These are phyloP conservation scores for Cenococcum geophilum DNA, from an alignment of 495 filamentous ascomycete species.

Conservation along the genomic window DNA sequence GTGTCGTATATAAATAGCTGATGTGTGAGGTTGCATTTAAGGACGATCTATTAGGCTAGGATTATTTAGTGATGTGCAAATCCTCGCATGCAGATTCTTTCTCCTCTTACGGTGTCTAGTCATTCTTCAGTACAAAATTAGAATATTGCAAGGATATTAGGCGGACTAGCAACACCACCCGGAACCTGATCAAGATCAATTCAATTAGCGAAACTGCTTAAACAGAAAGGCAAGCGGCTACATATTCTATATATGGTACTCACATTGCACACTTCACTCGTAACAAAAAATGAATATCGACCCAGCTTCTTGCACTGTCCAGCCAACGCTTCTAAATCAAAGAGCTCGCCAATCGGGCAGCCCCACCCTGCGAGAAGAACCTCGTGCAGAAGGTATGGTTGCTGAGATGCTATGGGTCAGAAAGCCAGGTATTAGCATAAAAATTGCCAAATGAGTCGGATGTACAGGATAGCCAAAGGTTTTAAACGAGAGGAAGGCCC, in stretches of 20 bases:
- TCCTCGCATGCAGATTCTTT: background rate
- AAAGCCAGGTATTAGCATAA: background rate
- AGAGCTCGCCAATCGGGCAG: slow-evolving; percentile 49
- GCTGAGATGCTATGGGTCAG: background rate
- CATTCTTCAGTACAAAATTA: slow-evolving; percentile 2
- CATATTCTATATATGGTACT: background rate
- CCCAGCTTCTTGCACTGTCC: slow-evolving; percentile 41
- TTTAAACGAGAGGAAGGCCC: background rate
- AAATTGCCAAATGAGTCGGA: background rate
- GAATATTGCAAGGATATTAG: slow-evolving; percentile 10
- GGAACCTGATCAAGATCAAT: slow-evolving; percentile 2
- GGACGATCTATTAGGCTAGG: background rate
- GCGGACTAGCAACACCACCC: slow-evolving; percentile 8
- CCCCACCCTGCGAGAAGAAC: slow-evolving; percentile 52
- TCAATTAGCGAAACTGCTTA: background rate
- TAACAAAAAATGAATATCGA: slow-evolving; percentile 49
- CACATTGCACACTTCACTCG: slow-evolving; percentile 49
- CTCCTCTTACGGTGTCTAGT: no score
- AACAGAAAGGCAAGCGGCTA: background rate
- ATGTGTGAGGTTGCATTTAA: background rate
- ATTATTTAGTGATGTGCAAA: background rate
- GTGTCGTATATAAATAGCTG: background rate
- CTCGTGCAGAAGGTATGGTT: slow-evolving; percentile 41
- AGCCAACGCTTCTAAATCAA: slow-evolving; percentile 47
- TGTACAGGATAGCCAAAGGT: background rate